These are phyloP conservation scores for Lunasporangiospora selenospora DNA, from an alignment of 192 early-diverging fungal species.

Conservation along the genomic window DNA sequence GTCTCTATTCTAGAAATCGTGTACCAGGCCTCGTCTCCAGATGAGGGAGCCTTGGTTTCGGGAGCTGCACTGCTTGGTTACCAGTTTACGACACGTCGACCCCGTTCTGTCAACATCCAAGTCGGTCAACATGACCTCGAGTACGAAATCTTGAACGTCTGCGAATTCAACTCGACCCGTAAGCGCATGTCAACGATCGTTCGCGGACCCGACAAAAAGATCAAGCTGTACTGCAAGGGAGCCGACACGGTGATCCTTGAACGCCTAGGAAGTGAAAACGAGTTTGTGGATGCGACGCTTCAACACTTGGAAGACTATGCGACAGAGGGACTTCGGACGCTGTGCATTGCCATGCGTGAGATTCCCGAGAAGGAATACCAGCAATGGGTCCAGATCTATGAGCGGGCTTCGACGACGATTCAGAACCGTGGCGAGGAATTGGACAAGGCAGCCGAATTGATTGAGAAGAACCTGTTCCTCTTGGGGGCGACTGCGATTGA, in stretches of 20 bases:
- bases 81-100: slow-evolving; percentile 70
- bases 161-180: slow-evolving; percentile 99
- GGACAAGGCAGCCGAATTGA: slow-evolving; percentile 93
- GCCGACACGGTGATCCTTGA: slow-evolving; percentile 98
- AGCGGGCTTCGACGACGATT: slow-evolving; percentile 89
- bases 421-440: slow-evolving; percentile 86
- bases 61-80: slow-evolving; percentile 71
- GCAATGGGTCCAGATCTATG: slow-evolving; percentile 83
- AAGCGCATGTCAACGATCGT: slow-evolving; percentile 98
- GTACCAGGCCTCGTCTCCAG: slow-evolving; percentile 97
- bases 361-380: slow-evolving; percentile 88
- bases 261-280: slow-evolving; percentile 77
- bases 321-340: slow-evolving; percentile 93
- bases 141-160: slow-evolving; percentile 93
- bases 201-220: slow-evolving; percentile 83
- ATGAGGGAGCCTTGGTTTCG: slow-evolving; percentile 94
- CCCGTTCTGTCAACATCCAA: slow-evolving; percentile 60
- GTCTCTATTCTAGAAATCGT: slow-evolving; percentile 68
- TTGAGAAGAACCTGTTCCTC: slow-evolving; percentile 92
- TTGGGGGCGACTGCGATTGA: slow-evolving; percentile 99
- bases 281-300: slow-evolving; percentile 73
- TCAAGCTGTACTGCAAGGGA: slow-evolving; percentile 96
- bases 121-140: slow-evolving; percentile 60
- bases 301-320: slow-evolving; percentile 94
- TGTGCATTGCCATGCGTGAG: slow-evolving; percentile 95